phyloP scores from a whole-genome alignment of 1,284 basidiomycete species.

The Singerocomus rubriflavus region DNA sequence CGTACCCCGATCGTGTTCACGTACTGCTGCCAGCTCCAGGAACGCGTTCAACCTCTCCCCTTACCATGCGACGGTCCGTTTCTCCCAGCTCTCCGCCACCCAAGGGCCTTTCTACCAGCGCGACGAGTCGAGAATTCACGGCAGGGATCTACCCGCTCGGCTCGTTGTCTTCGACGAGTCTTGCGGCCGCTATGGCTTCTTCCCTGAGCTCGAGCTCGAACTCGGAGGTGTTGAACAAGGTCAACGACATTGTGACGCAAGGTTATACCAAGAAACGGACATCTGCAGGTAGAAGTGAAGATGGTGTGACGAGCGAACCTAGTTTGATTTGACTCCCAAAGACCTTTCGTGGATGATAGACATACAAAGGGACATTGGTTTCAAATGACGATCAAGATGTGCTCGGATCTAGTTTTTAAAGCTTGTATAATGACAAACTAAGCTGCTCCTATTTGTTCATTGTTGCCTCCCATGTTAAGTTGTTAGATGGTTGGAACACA shows the following conservation, averaged over 20 bases:
- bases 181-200: conserved; percentile 24
- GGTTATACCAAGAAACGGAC: conserved; percentile 18
- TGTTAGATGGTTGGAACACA: no score
- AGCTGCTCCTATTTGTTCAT: no score
- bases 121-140: conserved; percentile 6
- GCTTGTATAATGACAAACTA: background rate
- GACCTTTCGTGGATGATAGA: background rate
- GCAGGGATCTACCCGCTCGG: conserved; percentile 13
- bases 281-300: conserved; percentile 3
- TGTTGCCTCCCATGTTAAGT: no score
- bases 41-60: background rate
- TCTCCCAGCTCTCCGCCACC: conserved; percentile 16
- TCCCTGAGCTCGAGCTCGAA: conserved; percentile 12
- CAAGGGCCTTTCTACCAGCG: conserved; percentile 8
- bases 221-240: conserved; percentile 20
- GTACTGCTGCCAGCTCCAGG: background rate
- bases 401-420: conserved; percentile 11
- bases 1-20: conserved; percentile 14
- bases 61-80: background rate
- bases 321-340: background rate
- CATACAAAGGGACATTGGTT: background rate
- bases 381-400: background rate
- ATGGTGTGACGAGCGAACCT: background rate
- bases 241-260: conserved; percentile 25
- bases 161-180: conserved; percentile 26